Evolutionary conservation across 768 basidiomycete genomes (phyloP), one percentile per base, ranked within the genome.

Genomic region (Hygrocybe punicea): DNA sequence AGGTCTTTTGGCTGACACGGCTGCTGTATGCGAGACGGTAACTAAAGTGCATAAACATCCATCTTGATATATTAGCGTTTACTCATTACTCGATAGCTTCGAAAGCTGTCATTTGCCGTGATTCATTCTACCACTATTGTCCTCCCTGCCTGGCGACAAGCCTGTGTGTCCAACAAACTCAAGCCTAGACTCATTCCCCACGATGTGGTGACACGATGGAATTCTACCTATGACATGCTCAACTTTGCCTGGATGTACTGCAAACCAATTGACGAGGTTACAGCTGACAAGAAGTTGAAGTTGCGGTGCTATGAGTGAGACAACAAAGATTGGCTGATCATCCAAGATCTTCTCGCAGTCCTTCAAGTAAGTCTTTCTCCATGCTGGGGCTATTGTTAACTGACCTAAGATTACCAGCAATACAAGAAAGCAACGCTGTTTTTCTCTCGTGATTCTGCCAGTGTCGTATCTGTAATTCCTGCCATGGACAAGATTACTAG

Each of bases 401-500:
- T 14, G 11, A 29, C n/a, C n/a, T n/a, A n/a, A n/a, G n/a, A 13
- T 49, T n/a, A 16, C 21, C 42, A 69, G 67, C 53, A 66, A 23
- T 55, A 66, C 45, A 69, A 71, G 44, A 47, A 68, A 24, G 67
- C 66, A 1, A 68, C 64, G 2, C 16, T 11, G 16, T 68, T 4
- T 66, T 62, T 49, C 72, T 73, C 55, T 68, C 62, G 4, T 9
- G 57, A 1, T 56, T 53, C 42, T 0, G 59, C 61, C 2, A 68
- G 59, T 24, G 60, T 75, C 1, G 51, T 67, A 0, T 58, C 55
- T 0, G 69, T 74, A 14, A 69, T 74, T 9, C 66, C 66, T 0
- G 69, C 70, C 1, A 72, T 74, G 70, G 71, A 75, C 44, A 45
- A 56, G 14, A 67, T 74, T 16, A 65, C 73, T 42, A 40, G 62